Conservation (phyloP, 768 basidiomycete genomes). For the Tricholomella constricta region DNA sequence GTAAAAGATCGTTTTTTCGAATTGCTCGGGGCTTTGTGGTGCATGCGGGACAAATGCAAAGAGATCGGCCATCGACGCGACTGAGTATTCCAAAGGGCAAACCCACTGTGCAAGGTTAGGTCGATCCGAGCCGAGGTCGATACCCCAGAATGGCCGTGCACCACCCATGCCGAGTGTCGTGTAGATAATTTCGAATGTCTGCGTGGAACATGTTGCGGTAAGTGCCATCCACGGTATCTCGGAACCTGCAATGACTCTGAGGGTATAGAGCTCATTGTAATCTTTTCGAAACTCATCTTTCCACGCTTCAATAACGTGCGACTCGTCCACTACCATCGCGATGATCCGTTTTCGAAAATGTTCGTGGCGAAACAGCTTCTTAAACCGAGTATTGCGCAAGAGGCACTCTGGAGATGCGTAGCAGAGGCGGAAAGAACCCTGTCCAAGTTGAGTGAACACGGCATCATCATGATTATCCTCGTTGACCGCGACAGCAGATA, state of each 20-base stretch:
- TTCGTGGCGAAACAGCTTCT: conserved; percentile 8
- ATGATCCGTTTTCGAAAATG: conserved; percentile 7
- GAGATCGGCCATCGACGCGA: conserved; percentile 6
- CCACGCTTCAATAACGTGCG: conserved; percentile 16
- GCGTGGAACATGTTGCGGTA: conserved; percentile 14
- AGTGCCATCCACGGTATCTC: conserved; percentile 19
- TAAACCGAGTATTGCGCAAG: conserved; percentile 10
- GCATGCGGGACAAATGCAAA: conserved; percentile 1
- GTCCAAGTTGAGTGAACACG: conserved; percentile 12
- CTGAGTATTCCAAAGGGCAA: conserved; percentile 11
- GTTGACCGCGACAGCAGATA: conserved; percentile 18
- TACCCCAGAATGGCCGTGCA: conserved; percentile 7
- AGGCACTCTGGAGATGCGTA: conserved; percentile 17
- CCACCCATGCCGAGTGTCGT: conserved; percentile 12
- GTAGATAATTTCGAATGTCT: conserved; percentile 16
- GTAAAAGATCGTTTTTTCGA: conserved; percentile 5
- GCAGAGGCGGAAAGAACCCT: conserved; percentile 9
- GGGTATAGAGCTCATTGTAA: conserved; percentile 13
- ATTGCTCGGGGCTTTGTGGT: not conserved
- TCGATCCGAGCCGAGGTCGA: conserved; percentile 11
- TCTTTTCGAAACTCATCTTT: conserved; percentile 18
- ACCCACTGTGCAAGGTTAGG: conserved; percentile 15
- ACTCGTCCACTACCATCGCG: conserved; percentile 16
- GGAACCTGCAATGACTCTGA: conserved; percentile 11
- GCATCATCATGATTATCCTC: too few relatives aligned